Conservation (phyloP, 2,329 filamentous ascomycete genomes). For the Fusarium penzigii region DNA sequence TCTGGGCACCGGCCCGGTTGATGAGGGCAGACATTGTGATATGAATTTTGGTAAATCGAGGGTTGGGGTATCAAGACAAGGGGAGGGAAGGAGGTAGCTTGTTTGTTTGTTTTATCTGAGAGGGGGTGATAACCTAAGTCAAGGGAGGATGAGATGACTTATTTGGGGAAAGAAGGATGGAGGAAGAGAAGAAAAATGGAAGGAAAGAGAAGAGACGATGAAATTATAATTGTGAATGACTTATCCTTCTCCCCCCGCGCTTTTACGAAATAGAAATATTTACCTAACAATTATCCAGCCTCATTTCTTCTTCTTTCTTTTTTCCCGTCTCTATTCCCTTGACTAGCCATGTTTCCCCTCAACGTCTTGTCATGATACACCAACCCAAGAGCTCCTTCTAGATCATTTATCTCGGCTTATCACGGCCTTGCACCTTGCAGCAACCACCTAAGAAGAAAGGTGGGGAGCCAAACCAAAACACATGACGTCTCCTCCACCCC, state of each 20-base stretch:
- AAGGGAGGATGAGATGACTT: not conserved
- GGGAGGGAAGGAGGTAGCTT: slow-evolving; percentile 7
- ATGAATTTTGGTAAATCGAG: slow-evolving; percentile 9
- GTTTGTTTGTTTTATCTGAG: too few relatives aligned
- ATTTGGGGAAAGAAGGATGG: not conserved
- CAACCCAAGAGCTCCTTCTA: slow-evolving; percentile 7
- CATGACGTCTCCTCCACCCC: slow-evolving; percentile 25
- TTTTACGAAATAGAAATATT: slow-evolving; percentile 21
- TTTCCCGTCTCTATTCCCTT: not conserved
- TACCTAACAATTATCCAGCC: slow-evolving; percentile 10
- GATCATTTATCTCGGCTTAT: slow-evolving; percentile 30
- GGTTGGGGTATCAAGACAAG: slow-evolving; percentile 24
- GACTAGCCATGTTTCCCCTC: too few relatives aligned
- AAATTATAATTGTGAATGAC: too few relatives aligned
- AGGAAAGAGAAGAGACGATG: not conserved
- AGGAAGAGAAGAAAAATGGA: slow-evolving; percentile 1
- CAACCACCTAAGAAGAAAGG: slow-evolving; percentile 13
- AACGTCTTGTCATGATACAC: slow-evolving; percentile 7
- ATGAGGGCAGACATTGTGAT: slow-evolving; percentile 38
- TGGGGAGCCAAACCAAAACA: slow-evolving; percentile 10
- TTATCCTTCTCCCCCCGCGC: not conserved
- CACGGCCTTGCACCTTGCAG: slow-evolving; percentile 28
- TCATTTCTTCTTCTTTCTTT: not conserved
- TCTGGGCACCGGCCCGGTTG: slow-evolving; percentile 34
- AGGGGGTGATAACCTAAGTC: slow-evolving; percentile 2